A percentile compares a stretch with the other conserved stretches of the same genome.
Conservation (phyloP, 352 stramenopile species). For the Globisporangium cystogenes region DNA sequence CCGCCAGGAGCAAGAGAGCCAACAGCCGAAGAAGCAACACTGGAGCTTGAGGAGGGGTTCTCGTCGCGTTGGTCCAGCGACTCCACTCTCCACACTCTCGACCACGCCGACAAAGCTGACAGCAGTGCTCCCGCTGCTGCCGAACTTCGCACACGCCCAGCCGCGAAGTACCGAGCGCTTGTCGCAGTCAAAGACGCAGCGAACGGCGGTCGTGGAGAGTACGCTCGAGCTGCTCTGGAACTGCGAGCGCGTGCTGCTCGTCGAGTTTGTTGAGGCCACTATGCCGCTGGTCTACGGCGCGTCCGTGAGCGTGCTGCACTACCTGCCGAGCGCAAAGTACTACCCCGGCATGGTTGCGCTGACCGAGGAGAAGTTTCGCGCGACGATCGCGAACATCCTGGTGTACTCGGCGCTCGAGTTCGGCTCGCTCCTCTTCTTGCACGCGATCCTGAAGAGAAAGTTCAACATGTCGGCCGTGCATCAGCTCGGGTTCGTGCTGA, state of each 20-base stretch:
- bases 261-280: slow-evolving; percentile 29
- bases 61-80: neutral
- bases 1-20: neutral
- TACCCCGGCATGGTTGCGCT: slow-evolving; percentile 13
- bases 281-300: slow-evolving; percentile 23
- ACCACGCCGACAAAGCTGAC: neutral
- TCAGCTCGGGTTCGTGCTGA: slow-evolving; percentile 36
- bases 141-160: neutral
- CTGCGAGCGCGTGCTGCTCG: slow-evolving; percentile 24
- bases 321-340: slow-evolving; percentile 19
- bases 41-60: neutral
- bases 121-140: neutral
- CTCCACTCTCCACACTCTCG: too few relatives aligned
- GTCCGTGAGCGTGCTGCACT: slow-evolving; percentile 19
- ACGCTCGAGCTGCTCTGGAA: slow-evolving; percentile 25
- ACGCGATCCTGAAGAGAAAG: slow-evolving; percentile 14
- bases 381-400: slow-evolving; percentile 10
- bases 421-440: slow-evolving; percentile 13
- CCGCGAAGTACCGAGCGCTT: neutral
- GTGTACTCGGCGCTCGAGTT: slow-evolving; percentile 20
- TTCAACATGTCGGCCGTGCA: slow-evolving; percentile 21
- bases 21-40: neutral
- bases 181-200: neutral
- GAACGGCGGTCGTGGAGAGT: neutral
- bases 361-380: slow-evolving; percentile 4